Percentiles rank a stretch among this genome's conserved stretches.
phyloP scores from a whole-genome alignment of 208 protist genomes.

The Leishmania mexicana region DNA sequence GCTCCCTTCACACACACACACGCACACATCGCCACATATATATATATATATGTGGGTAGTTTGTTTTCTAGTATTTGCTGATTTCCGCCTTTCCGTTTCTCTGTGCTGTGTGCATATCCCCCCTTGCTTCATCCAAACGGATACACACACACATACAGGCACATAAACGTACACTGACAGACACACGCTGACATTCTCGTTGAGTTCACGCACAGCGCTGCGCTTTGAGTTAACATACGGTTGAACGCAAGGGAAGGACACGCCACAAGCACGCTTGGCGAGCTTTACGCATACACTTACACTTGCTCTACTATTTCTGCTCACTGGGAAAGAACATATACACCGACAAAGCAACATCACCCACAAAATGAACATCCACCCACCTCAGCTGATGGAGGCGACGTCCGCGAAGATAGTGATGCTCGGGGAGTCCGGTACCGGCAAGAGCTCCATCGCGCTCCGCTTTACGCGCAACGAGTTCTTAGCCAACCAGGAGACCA shows the following conservation, averaged over 20 bases:
- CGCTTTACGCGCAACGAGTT: slow-evolving; percentile 91
- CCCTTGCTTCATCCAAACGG: background rate
- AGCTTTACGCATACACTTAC: background rate
- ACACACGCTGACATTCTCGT: background rate
- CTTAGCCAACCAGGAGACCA: slow-evolving; percentile 79
- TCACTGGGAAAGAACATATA: background rate
- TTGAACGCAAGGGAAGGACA: background rate
- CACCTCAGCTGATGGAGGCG: slow-evolving; percentile 38
- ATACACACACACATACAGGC: background rate
- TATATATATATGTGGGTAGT: no score
- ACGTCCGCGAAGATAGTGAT: slow-evolving; percentile 88
- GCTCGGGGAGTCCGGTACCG: slow-evolving; percentile 87
- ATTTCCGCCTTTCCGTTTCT: background rate
- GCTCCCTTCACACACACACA: background rate
- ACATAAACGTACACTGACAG: background rate
- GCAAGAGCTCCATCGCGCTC: slow-evolving; percentile 89
- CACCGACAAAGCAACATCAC: no score
- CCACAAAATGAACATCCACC: slow-evolving; percentile 17
- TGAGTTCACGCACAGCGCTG: background rate
- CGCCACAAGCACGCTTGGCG: background rate
- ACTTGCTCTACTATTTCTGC: background rate
- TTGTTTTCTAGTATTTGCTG: background rate
- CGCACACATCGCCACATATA: background rate
- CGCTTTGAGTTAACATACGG: background rate
- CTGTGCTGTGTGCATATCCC: background rate